Evolutionary conservation across 805 yeast genomes (phyloP).

Genomic region (Kockiozyma suomiensis): DNA sequence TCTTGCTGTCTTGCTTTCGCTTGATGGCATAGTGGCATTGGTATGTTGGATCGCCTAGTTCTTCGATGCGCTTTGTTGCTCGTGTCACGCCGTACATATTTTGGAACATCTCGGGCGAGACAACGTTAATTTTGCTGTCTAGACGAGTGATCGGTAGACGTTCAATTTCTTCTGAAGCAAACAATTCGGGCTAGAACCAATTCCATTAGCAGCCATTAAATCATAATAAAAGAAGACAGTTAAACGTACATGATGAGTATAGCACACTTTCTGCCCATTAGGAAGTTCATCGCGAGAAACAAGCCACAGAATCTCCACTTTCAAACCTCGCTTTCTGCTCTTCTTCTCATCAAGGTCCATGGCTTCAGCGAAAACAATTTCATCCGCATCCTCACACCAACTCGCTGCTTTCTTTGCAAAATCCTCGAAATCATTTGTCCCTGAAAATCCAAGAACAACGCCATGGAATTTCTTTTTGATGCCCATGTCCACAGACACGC

Average conservation of each 20-base stretch:
- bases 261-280: slow-evolving; percentile 6
- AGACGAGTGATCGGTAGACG: slow-evolving; percentile 4
- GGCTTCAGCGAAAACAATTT: neutral
- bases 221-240: neutral
- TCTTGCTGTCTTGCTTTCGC: neutral
- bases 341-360: neutral
- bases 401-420: neutral
- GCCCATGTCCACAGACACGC: slow-evolving; percentile 9
- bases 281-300: slow-evolving; percentile 13
- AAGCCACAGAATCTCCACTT: slow-evolving; percentile 9
- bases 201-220: neutral
- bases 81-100: slow-evolving; percentile 1
- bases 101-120: slow-evolving; percentile 7
- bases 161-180: slow-evolving; percentile 3
- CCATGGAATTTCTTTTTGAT: slow-evolving; percentile 8
- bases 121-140: neutral
- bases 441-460: slow-evolving; percentile 5
- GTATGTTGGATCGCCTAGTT: slow-evolving; percentile 1
- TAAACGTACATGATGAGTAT: neutral
- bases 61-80: neutral
- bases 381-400: neutral
- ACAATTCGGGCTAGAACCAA: neutral
- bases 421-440: neutral
- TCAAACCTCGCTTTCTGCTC: neutral
- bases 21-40: slow-evolving; percentile 8